Base-by-base conservation (phyloP, 192 early-diverging fungal species). In the Coemansia sp. region DNA sequence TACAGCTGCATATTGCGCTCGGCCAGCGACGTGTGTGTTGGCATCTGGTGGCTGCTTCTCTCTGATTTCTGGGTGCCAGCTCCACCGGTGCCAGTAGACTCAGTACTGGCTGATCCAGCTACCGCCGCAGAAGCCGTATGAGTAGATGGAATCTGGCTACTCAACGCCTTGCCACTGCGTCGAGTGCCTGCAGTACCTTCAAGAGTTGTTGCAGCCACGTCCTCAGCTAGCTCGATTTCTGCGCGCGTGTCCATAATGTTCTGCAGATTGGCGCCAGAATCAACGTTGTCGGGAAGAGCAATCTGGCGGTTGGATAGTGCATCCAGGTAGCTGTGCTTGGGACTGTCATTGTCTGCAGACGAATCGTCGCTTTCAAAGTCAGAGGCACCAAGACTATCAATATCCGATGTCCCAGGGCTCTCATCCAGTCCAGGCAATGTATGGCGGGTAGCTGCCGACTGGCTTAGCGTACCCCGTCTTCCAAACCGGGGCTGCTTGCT, bases 221-320 rank as follows among this genome's bases (percentile, higher is more conserved):
- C 59, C 40, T 65, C 61, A 15, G 68, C 65, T 3, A 61, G 22
- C 51, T 60, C 72, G 8, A 59, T 45, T 15, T 68, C 66, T 22
- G 62, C 57, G 12, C 55, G 62, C 16, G 58, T 52, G 32, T 74
- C 70, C 21, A 67, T 19, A 5, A 70, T 67, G 67, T 55, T 56
- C 42, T 71, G 52, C 13, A 71, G 9, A n/a, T 62, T 64, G 36
- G 69, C 39, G 3, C 57, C 70, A 39, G 52, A 21, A 19, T 48
- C 52, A 21, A 72, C 75, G 46, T 60, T 66, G 1, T 73, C 80
- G 0, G 74, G 80, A 42, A 78, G 59, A 39, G 80, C 76, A 26
- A 83, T 83, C 72, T 83, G 80, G 51, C 72, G 80, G 58, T 74
- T 74, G 21, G 80, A 77, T 47, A 83, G 67, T 9, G 72, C 80